Conservation (phyloP, 306 rosid genomes). For the Castanea crenata region DNA sequence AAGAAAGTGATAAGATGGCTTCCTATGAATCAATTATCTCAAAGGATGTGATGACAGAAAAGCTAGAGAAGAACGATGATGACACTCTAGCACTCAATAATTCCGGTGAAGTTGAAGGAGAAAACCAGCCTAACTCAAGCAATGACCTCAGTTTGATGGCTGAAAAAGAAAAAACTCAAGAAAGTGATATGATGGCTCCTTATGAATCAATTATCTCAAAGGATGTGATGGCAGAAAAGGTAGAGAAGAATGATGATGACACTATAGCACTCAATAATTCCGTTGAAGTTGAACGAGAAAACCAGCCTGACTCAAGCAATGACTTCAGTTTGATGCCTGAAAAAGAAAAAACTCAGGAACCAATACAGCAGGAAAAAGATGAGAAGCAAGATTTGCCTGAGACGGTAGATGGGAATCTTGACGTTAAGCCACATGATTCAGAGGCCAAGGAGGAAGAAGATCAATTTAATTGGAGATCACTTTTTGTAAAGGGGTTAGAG, state of each 20-base stretch:
- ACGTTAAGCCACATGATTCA: slow-evolving; percentile 28
- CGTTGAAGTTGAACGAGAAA: slow-evolving; percentile 31
- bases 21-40: slow-evolving; percentile 9
- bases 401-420: slow-evolving; percentile 18
- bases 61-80: slow-evolving; percentile 34
- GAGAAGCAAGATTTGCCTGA: slow-evolving; percentile 29
- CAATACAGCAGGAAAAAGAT: slow-evolving; percentile 25
- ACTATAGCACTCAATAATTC: neutral
- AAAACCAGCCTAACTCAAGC: slow-evolving; percentile 15
- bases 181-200: neutral
- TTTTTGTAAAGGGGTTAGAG: slow-evolving; percentile 58
- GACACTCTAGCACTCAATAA: neutral
- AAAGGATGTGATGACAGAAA: slow-evolving; percentile 18
- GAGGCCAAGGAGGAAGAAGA: slow-evolving; percentile 40
- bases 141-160: slow-evolving; percentile 9
- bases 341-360: slow-evolving; percentile 13
- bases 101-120: slow-evolving; percentile 26
- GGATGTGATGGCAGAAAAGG: slow-evolving; percentile 23
- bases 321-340: slow-evolving; percentile 10
- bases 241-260: slow-evolving; percentile 32
- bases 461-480: slow-evolving; percentile 60
- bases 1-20: slow-evolving; percentile 4
- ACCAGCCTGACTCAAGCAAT: slow-evolving; percentile 11
- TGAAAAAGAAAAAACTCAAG: neutral
- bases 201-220: slow-evolving; percentile 16